Conservation (phyloP, 1,284 basidiomycete species). For the Ustilago esculenta region DNA sequence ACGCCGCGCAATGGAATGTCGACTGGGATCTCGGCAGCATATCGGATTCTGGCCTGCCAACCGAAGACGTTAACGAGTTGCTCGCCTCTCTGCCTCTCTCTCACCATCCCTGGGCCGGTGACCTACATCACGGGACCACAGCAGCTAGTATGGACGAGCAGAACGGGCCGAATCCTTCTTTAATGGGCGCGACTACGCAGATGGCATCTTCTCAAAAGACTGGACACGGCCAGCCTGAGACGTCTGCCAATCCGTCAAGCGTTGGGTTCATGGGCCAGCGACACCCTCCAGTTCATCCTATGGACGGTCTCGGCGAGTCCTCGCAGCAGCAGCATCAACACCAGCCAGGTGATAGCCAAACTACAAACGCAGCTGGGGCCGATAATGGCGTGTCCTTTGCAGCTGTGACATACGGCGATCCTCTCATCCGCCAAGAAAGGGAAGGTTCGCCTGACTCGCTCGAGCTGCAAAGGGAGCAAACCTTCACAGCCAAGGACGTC, state of each 20-base stretch:
- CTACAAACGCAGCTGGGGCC: background rate
- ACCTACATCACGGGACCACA: constrained; percentile 33
- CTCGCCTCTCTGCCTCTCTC: constrained; percentile 44
- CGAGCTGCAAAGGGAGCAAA: constrained; percentile 43
- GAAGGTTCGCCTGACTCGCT: constrained; percentile 40
- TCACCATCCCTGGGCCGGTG: constrained; percentile 52
- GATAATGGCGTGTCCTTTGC: constrained; percentile 36
- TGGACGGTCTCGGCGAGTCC: constrained; percentile 2
- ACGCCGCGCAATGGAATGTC: constrained; percentile 25
- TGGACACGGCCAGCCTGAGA: background rate
- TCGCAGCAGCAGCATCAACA: constrained; percentile 13
- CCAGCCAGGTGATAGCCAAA: background rate
- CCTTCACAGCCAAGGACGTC: constrained; percentile 42
- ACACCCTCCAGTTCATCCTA: constrained; percentile 8
- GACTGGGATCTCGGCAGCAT: constrained; percentile 44
- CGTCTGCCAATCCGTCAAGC: background rate
- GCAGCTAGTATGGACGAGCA: constrained; percentile 1
- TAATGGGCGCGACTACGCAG: constrained; percentile 1
- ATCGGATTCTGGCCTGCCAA: constrained; percentile 24
- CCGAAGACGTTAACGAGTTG: constrained; percentile 20
- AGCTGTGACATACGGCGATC: constrained; percentile 30
- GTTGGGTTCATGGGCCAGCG: constrained; percentile 1
- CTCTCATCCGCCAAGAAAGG: constrained; percentile 22
- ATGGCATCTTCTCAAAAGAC: background rate
- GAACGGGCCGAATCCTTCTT: background rate